Conservation (phyloP, 2,329 filamentous ascomycete species). For the Torrubiellomyces zombiae region DNA sequence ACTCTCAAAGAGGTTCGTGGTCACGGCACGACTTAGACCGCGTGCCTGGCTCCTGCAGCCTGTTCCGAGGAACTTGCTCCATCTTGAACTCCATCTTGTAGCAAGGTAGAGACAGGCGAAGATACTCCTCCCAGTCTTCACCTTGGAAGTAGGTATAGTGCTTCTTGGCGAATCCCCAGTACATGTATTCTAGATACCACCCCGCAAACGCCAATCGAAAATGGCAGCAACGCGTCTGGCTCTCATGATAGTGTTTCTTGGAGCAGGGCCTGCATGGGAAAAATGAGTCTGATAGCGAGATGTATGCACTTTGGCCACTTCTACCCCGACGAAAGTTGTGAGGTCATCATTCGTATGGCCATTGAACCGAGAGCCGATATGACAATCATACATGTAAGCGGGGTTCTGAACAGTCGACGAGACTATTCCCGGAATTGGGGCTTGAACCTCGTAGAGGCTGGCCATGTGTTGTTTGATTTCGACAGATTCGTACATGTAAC, state of each 20-base stretch:
- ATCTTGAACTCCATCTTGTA: constrained; percentile 11
- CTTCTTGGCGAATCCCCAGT: constrained; percentile 14
- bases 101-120: constrained; percentile 7
- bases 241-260: constrained; percentile 13
- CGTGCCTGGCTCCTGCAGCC: constrained; percentile 9
- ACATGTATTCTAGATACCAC: constrained; percentile 18
- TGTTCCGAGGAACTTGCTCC: constrained; percentile 9
- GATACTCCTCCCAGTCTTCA: constrained; percentile 8
- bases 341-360: constrained; percentile 11
- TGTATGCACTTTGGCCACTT: constrained; percentile 10
- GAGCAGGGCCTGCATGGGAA: constrained; percentile 11
- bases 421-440: constrained; percentile 8
- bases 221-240: constrained; percentile 10
- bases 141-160: constrained; percentile 8
- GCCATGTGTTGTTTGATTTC: constrained; percentile 10
- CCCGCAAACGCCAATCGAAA: constrained; percentile 18
- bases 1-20: too few species aligned
- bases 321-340: constrained; percentile 8
- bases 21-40: constrained; percentile 3
- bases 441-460: constrained; percentile 9
- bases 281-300: constrained; percentile 9
- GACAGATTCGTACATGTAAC: constrained; percentile 7
- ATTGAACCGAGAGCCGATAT: constrained; percentile 10
- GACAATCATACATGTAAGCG: constrained; percentile 8
- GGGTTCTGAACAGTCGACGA: constrained; percentile 11